Evolutionary conservation across 495 filamentous ascomycete genomes (phyloP).

Genomic region (Podospora pseudopauciseta): DNA sequence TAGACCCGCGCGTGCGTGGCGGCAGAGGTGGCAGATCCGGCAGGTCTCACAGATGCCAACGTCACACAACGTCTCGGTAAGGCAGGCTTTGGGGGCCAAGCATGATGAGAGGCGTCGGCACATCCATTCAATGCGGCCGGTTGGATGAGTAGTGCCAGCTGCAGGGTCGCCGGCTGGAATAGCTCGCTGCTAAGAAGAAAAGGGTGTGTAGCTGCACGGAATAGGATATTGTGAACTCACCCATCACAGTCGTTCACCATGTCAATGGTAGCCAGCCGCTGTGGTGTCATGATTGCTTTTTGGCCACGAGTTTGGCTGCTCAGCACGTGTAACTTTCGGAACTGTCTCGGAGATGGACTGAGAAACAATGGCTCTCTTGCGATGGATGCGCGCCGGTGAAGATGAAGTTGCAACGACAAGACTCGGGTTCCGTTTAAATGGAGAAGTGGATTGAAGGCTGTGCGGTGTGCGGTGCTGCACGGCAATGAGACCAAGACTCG

Average conservation of each 20-base stretch:
- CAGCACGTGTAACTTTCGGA: background rate
- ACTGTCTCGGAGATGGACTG: background rate
- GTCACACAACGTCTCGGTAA: constrained; percentile 1
- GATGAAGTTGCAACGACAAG: background rate
- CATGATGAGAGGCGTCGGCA: background rate
- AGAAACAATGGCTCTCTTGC: background rate
- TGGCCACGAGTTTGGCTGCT: background rate
- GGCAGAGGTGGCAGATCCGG: background rate
- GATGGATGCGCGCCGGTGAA: background rate
- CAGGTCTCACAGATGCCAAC: background rate
- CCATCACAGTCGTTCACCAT: constrained; percentile 56
- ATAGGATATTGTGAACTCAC: constrained; percentile 37
- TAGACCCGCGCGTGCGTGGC: background rate
- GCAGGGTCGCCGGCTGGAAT: background rate
- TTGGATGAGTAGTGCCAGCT: background rate
- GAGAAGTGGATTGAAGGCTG: constrained; percentile 3
- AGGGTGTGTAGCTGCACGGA: background rate
- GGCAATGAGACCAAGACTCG: background rate
- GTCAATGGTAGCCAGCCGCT: constrained; percentile 30
- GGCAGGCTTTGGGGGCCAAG: background rate
- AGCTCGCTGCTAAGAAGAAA: background rate
- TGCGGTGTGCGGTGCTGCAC: background rate
- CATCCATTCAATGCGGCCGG: background rate
- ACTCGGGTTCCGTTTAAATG: background rate
- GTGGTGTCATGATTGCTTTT: constrained; percentile 4